phyloP scores from a whole-genome alignment of 1,139 yeast species.

The Saccharomyces hybrid region DNA sequence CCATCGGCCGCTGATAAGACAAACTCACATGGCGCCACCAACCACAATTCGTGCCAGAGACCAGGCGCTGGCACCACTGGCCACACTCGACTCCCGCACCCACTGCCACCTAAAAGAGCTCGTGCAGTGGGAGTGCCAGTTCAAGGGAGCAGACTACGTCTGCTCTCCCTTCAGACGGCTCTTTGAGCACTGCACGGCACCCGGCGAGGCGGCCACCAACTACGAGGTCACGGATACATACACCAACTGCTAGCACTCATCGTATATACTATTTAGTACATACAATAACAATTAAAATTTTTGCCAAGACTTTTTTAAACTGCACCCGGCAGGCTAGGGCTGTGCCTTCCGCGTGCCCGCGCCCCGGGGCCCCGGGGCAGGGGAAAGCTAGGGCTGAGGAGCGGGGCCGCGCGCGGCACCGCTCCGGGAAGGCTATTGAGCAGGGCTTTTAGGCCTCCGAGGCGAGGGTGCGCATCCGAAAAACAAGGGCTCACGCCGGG shows the following conservation, averaged over 20 bases:
- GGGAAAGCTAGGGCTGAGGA: neutral
- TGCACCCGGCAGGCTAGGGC: neutral
- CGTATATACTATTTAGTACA: neutral
- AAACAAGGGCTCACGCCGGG: neutral
- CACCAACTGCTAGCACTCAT: slow-evolving; percentile 14
- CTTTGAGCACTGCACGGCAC: slow-evolving; percentile 41
- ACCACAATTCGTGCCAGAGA: slow-evolving; percentile 19
- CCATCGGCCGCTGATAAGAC: neutral
- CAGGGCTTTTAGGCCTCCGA: neutral
- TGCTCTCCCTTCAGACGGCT: slow-evolving; percentile 50
- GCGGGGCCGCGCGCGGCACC: too few relatives aligned
- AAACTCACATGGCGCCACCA: slow-evolving; percentile 8
- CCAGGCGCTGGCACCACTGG: slow-evolving; percentile 16
- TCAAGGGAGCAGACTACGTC: slow-evolving; percentile 32
- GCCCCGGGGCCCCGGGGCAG: neutral
- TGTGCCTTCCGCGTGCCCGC: neutral
- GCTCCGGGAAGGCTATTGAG: neutral
- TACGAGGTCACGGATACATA: slow-evolving; percentile 20
- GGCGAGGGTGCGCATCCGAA: neutral
- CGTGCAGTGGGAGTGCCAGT: neutral
- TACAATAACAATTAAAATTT: neutral
- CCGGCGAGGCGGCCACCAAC: slow-evolving; percentile 20
- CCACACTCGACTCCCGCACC: slow-evolving; percentile 27
- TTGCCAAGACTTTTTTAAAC: neutral
- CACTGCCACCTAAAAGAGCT: slow-evolving; percentile 23